Conservation (phyloP, 169 alveolate genomes). For the Plasmodium inui region DNA sequence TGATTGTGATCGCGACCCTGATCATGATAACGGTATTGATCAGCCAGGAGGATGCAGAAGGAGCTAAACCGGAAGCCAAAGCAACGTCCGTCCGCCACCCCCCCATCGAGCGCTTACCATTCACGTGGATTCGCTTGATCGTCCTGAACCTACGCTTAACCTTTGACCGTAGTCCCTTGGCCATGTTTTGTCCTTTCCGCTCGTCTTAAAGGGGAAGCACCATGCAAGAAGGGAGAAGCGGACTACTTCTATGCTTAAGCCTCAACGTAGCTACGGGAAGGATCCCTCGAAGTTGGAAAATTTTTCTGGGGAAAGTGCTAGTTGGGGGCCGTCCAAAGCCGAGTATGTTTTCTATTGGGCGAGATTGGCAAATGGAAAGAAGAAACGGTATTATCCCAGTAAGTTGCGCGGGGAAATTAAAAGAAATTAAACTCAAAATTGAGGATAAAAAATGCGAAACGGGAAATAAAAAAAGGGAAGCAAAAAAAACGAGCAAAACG, state of each 20-base stretch:
- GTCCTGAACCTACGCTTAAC: constrained; percentile 85
- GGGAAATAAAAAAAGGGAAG: background rate
- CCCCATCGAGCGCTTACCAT: constrained; percentile 73
- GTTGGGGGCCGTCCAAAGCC: background rate
- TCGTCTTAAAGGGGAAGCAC: background rate
- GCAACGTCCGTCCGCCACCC: background rate
- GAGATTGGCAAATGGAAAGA: background rate
- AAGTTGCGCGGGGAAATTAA: background rate
- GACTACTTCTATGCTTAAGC: background rate
- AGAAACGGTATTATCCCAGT: background rate
- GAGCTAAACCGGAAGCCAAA: background rate
- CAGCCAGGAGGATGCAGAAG: background rate
- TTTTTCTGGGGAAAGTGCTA: background rate
- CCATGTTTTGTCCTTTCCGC: constrained; percentile 69
- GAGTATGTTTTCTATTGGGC: background rate
- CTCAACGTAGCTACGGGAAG: background rate
- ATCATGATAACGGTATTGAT: background rate
- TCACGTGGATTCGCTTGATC: constrained; percentile 81
- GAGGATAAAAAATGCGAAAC: background rate
- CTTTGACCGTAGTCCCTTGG: constrained; percentile 87
- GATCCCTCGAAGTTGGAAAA: background rate
- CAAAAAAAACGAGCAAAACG: no score
- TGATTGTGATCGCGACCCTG: background rate
- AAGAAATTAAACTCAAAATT: background rate
- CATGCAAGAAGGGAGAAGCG: background rate